These are phyloP conservation scores for Martiniozyma asiatica DNA, from an alignment of 1,139 yeast genomes.

Conservation along the genomic window DNA sequence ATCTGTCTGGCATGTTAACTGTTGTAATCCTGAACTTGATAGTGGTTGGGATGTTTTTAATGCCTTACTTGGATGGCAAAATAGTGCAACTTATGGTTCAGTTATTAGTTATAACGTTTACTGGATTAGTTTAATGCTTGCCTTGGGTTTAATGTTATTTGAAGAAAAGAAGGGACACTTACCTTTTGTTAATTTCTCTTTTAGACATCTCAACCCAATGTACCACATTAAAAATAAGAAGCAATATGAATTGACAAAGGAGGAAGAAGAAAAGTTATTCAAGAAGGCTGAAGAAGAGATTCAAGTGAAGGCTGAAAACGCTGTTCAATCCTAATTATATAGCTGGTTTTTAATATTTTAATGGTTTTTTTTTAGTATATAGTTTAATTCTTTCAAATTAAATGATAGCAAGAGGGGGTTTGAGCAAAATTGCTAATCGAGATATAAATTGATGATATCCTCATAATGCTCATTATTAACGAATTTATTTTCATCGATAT, in stretches of 20 bases:
- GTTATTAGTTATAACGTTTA: constrained; percentile 74
- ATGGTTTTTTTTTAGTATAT: background rate
- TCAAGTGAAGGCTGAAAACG: constrained; percentile 18
- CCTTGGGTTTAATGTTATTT: constrained; percentile 47
- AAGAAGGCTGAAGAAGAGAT: constrained; percentile 28
- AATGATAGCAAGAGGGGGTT: too few species aligned
- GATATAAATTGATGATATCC: too few species aligned
- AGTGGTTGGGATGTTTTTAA: constrained; percentile 93
- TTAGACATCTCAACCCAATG: constrained; percentile 56
- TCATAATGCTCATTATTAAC: too few species aligned
- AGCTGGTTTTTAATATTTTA: too few species aligned
- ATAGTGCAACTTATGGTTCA: constrained; percentile 82
- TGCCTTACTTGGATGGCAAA: constrained; percentile 82
- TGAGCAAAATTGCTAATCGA: too few species aligned
- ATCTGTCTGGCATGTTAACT: constrained; percentile 87
- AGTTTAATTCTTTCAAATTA: background rate
- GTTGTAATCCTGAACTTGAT: constrained; percentile 82
- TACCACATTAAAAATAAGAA: constrained; percentile 59
- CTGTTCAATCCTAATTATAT: too few species aligned
- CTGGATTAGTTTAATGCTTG: constrained; percentile 55
- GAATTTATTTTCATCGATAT: too few species aligned
- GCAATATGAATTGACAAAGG: constrained; percentile 43
- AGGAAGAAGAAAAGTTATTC: constrained; percentile 45
- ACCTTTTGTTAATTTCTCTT: constrained; percentile 40
- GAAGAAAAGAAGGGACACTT: constrained; percentile 61